Base-by-base conservation (phyloP, 2,329 filamentous ascomycete species). In the Claviceps pusilla region DNA sequence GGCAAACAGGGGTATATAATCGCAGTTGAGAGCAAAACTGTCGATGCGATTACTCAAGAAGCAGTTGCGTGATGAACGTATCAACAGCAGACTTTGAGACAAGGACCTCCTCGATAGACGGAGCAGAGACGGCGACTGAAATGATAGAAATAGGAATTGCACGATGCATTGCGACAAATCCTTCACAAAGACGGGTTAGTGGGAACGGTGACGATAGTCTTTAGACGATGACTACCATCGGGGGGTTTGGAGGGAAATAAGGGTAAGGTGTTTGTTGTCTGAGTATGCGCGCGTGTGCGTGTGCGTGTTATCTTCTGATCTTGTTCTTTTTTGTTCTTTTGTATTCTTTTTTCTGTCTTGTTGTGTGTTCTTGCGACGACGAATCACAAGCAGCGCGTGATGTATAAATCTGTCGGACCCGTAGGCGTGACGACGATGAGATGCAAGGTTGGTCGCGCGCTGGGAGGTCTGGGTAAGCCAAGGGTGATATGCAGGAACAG, bases 41-140 rank as follows among this genome's bases (percentile, higher is more conserved):
- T 65, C 73, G 70, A 61, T 60, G 61, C 56, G 47, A 69, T 55
- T 57, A 61, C 65, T 68, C 61, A 64, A 66, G 65, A 60, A 59
- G 63, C 65, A 61, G 68, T 67, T 69, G 76, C 78, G 66, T 73
- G 67, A 64, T 66, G 57, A 54, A 48, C 6, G 65, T 65, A 65
- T 64, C 64, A 68, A 58, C 57, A 59, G 68, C 70, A 67, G 69
- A 70, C 66, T 72, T 73, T 75, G 74, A 73, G 77, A 73, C 67
- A 72, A 73, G 67, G 73, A 78, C 73, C 66, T 73, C 68, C 78
- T 77, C 76, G 77, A 77, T 73, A 66, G 76, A 79, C 78, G 71
- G 73, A 71, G 73, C 76, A 69, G 73, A 76, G 77, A 78, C 72
- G 76, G 75, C 79, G 78, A 83, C 80, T 82, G 79, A 76, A 72